Percentiles rank a stretch among this genome's conserved stretches.
phyloP scores from a whole-genome alignment of 306 rosid genomes.

The Cotoneaster glaucophyllus region DNA sequence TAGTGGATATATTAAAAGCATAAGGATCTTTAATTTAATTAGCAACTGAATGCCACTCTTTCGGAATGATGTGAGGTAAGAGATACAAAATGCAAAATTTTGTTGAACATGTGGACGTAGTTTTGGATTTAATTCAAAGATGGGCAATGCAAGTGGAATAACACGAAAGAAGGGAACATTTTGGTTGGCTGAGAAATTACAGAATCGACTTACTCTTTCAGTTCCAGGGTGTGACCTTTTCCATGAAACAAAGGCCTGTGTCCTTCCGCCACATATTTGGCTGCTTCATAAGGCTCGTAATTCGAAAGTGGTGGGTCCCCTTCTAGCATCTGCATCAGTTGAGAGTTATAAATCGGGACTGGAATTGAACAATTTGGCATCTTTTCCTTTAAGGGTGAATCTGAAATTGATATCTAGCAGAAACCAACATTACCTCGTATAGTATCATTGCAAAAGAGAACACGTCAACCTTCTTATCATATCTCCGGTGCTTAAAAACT shows the following conservation, averaged over 20 bases:
- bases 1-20: background rate
- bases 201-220: constrained; percentile 57
- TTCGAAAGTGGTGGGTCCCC: constrained; percentile 78
- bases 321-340: constrained; percentile 80
- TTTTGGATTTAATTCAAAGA: no score
- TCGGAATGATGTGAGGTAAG: background rate
- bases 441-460: constrained; percentile 93
- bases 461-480: constrained; percentile 92
- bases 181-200: background rate
- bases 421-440: constrained; percentile 63
- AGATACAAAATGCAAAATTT: no score
- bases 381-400: background rate
- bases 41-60: background rate
- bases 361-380: background rate
- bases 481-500: constrained; percentile 80
- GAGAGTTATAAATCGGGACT: constrained; percentile 18
- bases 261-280: constrained; percentile 81
- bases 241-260: constrained; percentile 64
- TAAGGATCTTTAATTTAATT: background rate
- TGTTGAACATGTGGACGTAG: background rate
- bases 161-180: background rate
- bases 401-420: background rate
- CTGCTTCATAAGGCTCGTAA: constrained; percentile 85
- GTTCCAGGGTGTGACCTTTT: constrained; percentile 49
- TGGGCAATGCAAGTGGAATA: background rate